Evolutionary conservation across 768 basidiomycete genomes (phyloP).

Genomic region (Kwoniella mangroviensis): DNA sequence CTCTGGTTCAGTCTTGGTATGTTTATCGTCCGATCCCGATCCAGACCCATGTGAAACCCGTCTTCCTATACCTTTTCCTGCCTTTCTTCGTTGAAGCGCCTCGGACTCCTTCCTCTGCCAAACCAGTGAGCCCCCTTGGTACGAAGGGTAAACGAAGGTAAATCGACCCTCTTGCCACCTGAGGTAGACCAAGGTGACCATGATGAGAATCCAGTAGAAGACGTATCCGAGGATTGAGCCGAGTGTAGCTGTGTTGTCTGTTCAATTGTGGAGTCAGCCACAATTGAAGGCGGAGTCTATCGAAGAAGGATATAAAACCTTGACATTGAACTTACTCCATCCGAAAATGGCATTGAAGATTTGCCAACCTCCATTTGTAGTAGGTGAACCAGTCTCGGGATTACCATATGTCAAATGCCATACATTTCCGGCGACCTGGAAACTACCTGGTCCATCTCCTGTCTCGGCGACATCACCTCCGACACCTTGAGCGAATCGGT

Average conservation of each 20-base stretch:
- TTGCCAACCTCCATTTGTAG: constrained; percentile 45
- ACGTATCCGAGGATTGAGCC: constrained; percentile 85
- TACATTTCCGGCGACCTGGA: constrained; percentile 76
- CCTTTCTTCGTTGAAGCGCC: constrained; percentile 8
- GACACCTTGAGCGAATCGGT: constrained; percentile 62
- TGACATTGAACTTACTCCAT: too few relatives aligned
- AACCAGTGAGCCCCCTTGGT: background rate
- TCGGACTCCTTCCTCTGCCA: constrained; percentile 16
- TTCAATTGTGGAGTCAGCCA: background rate
- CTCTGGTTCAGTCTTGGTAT: background rate
- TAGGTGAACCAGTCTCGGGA: constrained; percentile 44
- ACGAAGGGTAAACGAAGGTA: constrained; percentile 30
- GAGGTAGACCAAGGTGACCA: constrained; percentile 66
- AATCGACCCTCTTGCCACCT: constrained; percentile 60
- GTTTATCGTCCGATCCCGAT: constrained; percentile 8
- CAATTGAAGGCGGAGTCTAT: too few relatives aligned
- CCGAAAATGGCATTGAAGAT: constrained; percentile 74
- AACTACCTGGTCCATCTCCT: constrained; percentile 78
- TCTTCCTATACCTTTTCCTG: background rate
- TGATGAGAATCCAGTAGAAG: constrained; percentile 88
- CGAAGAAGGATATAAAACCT: too few relatives aligned
- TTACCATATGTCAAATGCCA: constrained; percentile 63
- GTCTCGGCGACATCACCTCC: constrained; percentile 68
- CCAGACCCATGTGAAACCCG: constrained; percentile 3
- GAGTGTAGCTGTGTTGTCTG: constrained; percentile 75